A percentile compares a stretch with the other conserved stretches of the same genome.
Evolutionary conservation across 176 grass and related monocot species (phyloP).

Genomic region (Carex cristatella): DNA sequence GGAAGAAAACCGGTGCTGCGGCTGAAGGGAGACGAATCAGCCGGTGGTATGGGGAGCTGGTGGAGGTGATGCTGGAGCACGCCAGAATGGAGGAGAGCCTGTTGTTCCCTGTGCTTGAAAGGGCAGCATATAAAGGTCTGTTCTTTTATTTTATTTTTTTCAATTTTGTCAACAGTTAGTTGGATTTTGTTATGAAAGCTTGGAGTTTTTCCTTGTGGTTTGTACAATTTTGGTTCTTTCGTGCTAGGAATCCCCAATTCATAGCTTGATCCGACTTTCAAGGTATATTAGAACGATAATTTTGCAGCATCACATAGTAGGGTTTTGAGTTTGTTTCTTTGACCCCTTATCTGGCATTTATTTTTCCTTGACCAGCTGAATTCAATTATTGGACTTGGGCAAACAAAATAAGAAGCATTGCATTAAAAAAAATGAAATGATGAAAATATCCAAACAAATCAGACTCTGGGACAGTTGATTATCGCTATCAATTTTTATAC

Average conservation of each 20-base stretch:
- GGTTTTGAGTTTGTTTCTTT: not conserved
- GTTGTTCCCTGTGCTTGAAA: constrained; percentile 73
- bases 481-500: not conserved
- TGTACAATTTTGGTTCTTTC: not conserved
- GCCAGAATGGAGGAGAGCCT: constrained; percentile 95
- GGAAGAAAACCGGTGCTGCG: constrained; percentile 32
- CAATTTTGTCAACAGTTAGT: not conserved
- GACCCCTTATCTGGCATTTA: not conserved
- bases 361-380: not conserved
- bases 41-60: constrained; percentile 60
- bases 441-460: not conserved
- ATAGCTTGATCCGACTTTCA: not conserved
- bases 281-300: not conserved
- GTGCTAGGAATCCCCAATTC: not conserved
- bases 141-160: not conserved
- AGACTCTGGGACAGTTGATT: not conserved
- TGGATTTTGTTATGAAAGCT: not conserved
- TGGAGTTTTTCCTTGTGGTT: not conserved
- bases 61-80: constrained; percentile 97
- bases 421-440: not conserved
- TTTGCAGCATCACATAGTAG: not conserved
- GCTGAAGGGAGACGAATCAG: constrained; percentile 64
- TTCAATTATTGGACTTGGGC: not conserved
- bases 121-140: constrained; percentile 56
- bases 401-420: not conserved